phyloP scores from a whole-genome alignment of 129 eudicot species.

The Chrysanthemum makinoi region DNA sequence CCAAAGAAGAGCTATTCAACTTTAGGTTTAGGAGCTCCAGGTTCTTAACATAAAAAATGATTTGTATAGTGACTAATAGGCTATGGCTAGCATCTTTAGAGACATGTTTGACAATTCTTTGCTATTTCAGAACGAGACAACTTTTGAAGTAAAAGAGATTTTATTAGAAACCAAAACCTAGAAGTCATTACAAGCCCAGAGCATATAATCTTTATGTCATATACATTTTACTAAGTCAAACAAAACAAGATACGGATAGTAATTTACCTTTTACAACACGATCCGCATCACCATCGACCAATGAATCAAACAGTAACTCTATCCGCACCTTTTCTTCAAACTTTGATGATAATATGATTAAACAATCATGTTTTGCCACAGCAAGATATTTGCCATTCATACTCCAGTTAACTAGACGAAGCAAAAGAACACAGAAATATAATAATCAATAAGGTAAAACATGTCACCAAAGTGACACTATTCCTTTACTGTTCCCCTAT shows the following conservation, averaged over 20 bases:
- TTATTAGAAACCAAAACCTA: not conserved
- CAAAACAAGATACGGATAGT: slow-evolving; percentile 12
- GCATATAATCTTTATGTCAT: not conserved
- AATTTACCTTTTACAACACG: too few relatives aligned
- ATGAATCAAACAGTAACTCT: slow-evolving; percentile 48
- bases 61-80: not conserved
- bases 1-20: too few relatives aligned
- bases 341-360: slow-evolving; percentile 61
- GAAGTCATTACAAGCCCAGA: slow-evolving; percentile 2
- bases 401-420: slow-evolving; percentile 92
- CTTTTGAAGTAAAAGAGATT: not conserved
- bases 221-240: not conserved
- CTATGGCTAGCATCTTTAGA: not conserved
- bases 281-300: slow-evolving; percentile 39
- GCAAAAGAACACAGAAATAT: not conserved
- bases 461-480: too few relatives aligned
- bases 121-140: not conserved
- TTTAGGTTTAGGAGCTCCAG: too few relatives aligned
- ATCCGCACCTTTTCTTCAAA: slow-evolving; percentile 59
- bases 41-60: too few relatives aligned
- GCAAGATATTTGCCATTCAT: slow-evolving; percentile 62
- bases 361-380: slow-evolving; percentile 51
- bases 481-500: too few relatives aligned
- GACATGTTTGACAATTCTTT: not conserved
- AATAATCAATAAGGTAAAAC: not conserved